These are phyloP conservation scores for Aspergillus nomiae DNA, from an alignment of 2,329 filamentous ascomycete species.

Conservation along the genomic window DNA sequence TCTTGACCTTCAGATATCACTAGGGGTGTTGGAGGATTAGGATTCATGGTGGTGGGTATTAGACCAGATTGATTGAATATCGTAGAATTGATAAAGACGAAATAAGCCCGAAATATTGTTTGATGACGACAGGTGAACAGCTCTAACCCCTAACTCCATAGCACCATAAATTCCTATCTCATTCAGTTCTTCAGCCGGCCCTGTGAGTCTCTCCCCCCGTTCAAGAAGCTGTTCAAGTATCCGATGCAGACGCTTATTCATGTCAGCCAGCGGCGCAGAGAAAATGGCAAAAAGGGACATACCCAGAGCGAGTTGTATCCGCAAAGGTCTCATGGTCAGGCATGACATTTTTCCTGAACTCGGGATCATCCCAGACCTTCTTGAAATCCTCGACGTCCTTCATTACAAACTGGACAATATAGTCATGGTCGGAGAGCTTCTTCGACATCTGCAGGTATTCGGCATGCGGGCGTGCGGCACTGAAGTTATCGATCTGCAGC, in stretches of 20 bases:
- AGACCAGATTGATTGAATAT: not conserved
- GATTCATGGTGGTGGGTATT: not conserved
- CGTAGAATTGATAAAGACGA: not conserved
- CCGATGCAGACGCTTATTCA: constrained; percentile 11
- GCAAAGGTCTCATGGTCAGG: constrained; percentile 38
- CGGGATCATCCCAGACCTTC: constrained; percentile 32
- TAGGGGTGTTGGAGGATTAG: not conserved
- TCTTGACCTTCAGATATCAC: not conserved
- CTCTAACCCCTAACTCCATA: not conserved
- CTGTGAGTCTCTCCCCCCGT: not conserved
- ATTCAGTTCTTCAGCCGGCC: constrained; percentile 7
- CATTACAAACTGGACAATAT: constrained; percentile 36
- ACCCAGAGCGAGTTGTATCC: constrained; percentile 21
- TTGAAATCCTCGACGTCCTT: constrained; percentile 32
- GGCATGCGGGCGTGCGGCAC: not conserved
- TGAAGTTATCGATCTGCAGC: constrained; percentile 12
- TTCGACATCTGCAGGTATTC: constrained; percentile 11
- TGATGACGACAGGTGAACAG: not conserved
- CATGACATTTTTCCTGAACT: constrained; percentile 27
- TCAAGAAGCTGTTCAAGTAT: constrained; percentile 11
- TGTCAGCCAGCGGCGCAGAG: not conserved
- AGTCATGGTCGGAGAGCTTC: constrained; percentile 33
- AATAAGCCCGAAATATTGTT: not conserved
- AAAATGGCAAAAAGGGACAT: not conserved
- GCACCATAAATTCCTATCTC: not conserved